Base-by-base conservation (phyloP, 345 rosid species). In the Diplotaxis tenuifolia region DNA sequence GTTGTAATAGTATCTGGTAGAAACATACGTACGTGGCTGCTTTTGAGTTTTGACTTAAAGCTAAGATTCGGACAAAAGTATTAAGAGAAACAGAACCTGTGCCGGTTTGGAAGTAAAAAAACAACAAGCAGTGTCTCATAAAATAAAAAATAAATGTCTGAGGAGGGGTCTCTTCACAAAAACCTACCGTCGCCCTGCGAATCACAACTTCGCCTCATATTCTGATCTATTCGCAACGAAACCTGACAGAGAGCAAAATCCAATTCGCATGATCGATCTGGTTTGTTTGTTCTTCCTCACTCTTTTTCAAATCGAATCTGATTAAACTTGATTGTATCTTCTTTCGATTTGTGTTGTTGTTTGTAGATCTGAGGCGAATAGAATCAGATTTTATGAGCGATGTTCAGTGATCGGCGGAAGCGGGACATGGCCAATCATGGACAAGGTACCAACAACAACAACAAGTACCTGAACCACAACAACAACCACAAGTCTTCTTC, bases 401-500 rank as follows among this genome's bases (percentile, higher is more conserved):
- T 82, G 86, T 81, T 89, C 81, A n/a, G 81, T 81, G 65, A 83
- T 82, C 77, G 78, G 81, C 77, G 74, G 82, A 87, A 84, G 61
- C 80, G 78, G 75, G 83, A 83, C 76, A 92, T 92, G 99, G 96
- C 96, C 81, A 89, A 95, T 88, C 91, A 87, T 16, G 97, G 93
- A 36, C 91, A 65, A 15, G 96, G 97, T 73, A 83, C 69, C 79
- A 94, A 87, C 49, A 40, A 16, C 74, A 83, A 71, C 79, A 94
- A 87, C 49, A 40, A 16, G 82, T 95, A 86, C 82, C 83, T 88
- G 76, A 95, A 88, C 80, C 90, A 90, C 80, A 9, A 34, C 40
- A 34, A 34, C 47, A 40, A 40, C 49, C 12, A 40, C 16, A 42
- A 42, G 50, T 15, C 50, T 42, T 88, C 50, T 42, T 88, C 99